Evolutionary conservation across 129 eudicot genomes (phyloP), one percentile per base, ranked within the genome.

Genomic region (Pseudognaphalium luteoalbum): DNA sequence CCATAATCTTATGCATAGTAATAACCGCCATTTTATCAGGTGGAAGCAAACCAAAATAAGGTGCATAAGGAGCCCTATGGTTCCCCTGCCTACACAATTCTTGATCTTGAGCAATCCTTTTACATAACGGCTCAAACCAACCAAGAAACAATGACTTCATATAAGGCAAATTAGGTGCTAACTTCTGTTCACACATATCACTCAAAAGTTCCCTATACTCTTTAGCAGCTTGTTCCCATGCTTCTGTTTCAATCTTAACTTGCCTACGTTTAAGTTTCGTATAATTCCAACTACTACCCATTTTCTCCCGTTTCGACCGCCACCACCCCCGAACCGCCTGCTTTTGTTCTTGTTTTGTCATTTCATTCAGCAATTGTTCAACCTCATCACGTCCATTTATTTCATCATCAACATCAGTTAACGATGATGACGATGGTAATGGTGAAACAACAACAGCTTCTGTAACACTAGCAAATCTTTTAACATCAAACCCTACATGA

Each of bases 1-100:
- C 97, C 97, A 90, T 85, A 68, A 93, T 22, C 92, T 90, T 93
- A 82, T 93, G 98, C 98, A 93, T 93, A 1, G 98, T 88, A 17
- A 93, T 88, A 67, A 93, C 92, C 3, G 97, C 79, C 97, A 93
- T 90, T 90, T 81, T 93, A 81, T 93, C 98, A 39, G 98, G 92
- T 0, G 98, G 95, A 68, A 93, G 85, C 73, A 76, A 82, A 76
- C 80, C 86, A 80, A 93, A 87, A 81, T 85, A 87, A 20, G 86
- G 85, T 0, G 85, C 87, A 76, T 83, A 87, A 0, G 89, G 80
- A 17, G 86, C 79, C 70, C 66, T 93, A 67, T 37, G 74, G 75
- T 88, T 88, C 78, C 91, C 88, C 19, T 61, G 68, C 74, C 85
- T 80, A 59, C 83, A 86, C 25, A 83, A 17, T 33, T 85, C 83